Evolutionary conservation across 2,329 filamentous ascomycete genomes (phyloP).

Genomic region (Claviceps quebecensis): DNA sequence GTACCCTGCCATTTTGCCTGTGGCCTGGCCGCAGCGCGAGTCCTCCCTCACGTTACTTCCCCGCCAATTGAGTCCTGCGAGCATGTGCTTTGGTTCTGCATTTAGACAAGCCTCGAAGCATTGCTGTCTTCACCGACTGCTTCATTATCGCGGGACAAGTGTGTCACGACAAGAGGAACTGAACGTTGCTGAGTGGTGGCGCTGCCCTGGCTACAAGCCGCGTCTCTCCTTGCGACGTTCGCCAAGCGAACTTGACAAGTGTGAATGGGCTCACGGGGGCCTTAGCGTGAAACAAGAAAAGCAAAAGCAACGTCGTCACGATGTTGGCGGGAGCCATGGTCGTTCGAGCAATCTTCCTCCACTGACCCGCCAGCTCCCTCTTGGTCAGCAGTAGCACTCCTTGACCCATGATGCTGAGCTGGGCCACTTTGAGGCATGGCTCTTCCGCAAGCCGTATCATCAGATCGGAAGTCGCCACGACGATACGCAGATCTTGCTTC

Average conservation of each 20-base stretch:
- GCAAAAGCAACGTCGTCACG: background rate
- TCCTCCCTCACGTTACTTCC: conserved; percentile 25
- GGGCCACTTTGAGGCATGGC: background rate
- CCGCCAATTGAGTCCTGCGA: conserved; percentile 17
- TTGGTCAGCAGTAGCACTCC: conserved; percentile 4
- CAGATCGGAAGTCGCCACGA: background rate
- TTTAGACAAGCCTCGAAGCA: conserved; percentile 9
- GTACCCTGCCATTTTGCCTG: conserved; percentile 25
- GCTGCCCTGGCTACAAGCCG: conserved; percentile 20
- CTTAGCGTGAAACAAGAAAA: conserved; percentile 18
- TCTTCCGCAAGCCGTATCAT: background rate
- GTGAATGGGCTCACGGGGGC: conserved; percentile 5
- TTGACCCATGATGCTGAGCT: background rate
- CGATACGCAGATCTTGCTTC: background rate
- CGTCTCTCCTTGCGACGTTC: conserved; percentile 1
- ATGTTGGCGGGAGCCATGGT: background rate
- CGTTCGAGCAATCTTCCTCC: background rate
- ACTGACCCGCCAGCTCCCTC: background rate
- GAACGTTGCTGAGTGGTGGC: conserved; percentile 9
- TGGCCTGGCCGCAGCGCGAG: conserved; percentile 29
- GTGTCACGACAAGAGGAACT: conserved; percentile 1
- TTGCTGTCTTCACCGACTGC: conserved; percentile 20
- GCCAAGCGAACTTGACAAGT: conserved; percentile 29
- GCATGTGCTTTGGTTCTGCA: conserved; percentile 21
- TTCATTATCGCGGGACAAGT: conserved; percentile 10